Evolutionary conservation across 2,329 filamentous ascomycete genomes (phyloP).

Genomic region (Ramichloridium luteum): DNA sequence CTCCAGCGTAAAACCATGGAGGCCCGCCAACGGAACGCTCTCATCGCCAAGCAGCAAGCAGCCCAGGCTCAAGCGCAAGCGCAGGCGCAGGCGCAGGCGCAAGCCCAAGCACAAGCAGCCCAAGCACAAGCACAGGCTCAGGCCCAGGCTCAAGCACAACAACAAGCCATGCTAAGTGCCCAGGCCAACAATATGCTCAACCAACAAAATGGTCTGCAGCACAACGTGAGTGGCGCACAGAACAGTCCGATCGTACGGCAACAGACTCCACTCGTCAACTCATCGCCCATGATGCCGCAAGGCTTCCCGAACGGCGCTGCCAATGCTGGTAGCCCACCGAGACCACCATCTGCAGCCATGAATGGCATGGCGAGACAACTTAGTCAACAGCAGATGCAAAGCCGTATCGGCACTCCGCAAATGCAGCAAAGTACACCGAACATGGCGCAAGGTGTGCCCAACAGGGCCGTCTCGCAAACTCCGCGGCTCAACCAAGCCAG

Average conservation of each 20-base stretch:
- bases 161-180: conserved; percentile 15
- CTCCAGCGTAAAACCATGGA: conserved; percentile 1
- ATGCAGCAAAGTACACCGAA: conserved; percentile 27
- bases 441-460: conserved; percentile 24
- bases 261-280: conserved; percentile 34
- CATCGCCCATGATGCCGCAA: conserved; percentile 31
- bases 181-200: conserved; percentile 26
- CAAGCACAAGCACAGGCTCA: conserved; percentile 17
- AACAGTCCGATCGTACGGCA: conserved; percentile 50
- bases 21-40: neutral
- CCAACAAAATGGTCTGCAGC: conserved; percentile 34
- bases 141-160: conserved; percentile 16
- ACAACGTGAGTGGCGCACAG: conserved; percentile 29
- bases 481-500: conserved; percentile 26
- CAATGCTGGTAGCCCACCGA: conserved; percentile 50
- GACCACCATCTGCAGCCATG: conserved; percentile 53
- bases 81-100: conserved; percentile 5
- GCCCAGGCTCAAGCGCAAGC: conserved; percentile 3
- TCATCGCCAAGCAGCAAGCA: conserved; percentile 4
- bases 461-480: conserved; percentile 26
- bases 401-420: conserved; percentile 27
- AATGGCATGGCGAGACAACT: conserved; percentile 27
- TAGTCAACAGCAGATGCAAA: conserved; percentile 27
- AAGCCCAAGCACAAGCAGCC: conserved; percentile 8
- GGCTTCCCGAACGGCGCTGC: conserved; percentile 46